Evolutionary conservation across 148 eudicot genomes (phyloP), one percentile per base, ranked within the genome.

Genomic region (Nyssa sinensis): DNA sequence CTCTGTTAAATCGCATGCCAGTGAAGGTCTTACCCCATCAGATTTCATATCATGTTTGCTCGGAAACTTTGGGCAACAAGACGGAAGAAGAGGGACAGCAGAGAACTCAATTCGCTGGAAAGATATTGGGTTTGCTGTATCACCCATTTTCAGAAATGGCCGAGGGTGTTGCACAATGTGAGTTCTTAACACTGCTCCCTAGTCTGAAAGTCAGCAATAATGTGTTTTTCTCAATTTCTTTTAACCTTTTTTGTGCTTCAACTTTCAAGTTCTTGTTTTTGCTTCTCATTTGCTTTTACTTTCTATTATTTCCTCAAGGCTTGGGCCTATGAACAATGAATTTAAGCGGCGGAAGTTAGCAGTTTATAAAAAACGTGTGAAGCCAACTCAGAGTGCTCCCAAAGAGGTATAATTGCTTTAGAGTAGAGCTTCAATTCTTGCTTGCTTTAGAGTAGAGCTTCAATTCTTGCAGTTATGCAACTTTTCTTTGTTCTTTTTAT

Each of bases 251-350:
- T 41, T 7, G 13, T 3, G 0, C 49, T 7, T 44, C 16, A 3
- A 44, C 51, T 62, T 30, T n/a, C 19, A 10, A 14, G 9, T 24
- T 5, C 62, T 3, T 72, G 58, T 61, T 33, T 63, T 79, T 23
- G 12, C 0, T 28, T 9, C 21, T 28, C 11, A 37, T 32, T 10
- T 30, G 4, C 21, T 53, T 31, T 39, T 58, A 8, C 30, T 2
- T 64, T 13, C 3, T 55, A 11, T 12, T 31, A 11, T 63, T 34
- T 47, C 28, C 27, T 55, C 0, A 32, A 91, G 96, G 91, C 69
- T 82, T 78, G 93, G 96, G 71, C 90, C 90, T 9, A 87, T 91
- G 93, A 59, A 70, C 10, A 58, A 57, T 68, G 79, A 84, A 58
- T 7, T 83, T 24, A 89, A 87, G 85, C 82, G 66, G 27, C 78